Evolutionary conservation across 768 basidiomycete genomes (phyloP).

Genomic region (Galerina sulciceps): DNA sequence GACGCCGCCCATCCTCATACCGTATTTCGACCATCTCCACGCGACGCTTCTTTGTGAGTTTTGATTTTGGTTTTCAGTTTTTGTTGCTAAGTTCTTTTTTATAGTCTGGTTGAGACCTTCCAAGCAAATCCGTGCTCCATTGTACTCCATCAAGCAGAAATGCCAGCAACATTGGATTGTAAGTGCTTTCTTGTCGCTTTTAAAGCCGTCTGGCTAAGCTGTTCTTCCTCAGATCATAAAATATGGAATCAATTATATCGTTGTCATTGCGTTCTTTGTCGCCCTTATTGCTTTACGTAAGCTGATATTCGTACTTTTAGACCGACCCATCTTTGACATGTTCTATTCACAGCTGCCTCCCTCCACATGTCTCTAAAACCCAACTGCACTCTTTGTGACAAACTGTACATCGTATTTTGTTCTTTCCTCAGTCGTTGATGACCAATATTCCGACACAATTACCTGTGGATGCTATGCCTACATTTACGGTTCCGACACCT

Average conservation of each 20-base stretch:
- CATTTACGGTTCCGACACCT: constrained; percentile 97
- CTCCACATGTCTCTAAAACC: constrained; percentile 65
- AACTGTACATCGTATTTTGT: constrained; percentile 94
- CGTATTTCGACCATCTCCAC: constrained; percentile 91
- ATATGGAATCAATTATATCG: constrained; percentile 79
- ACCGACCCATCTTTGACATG: not conserved
- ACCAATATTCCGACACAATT: constrained; percentile 92
- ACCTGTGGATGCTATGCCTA: constrained; percentile 99
- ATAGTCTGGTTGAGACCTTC: constrained; percentile 94
- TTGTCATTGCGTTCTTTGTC: constrained; percentile 70
- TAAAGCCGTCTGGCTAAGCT: constrained; percentile 12
- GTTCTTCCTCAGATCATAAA: constrained; percentile 65
- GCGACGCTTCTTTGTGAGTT: constrained; percentile 89
- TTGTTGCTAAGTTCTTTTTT: constrained; percentile 20
- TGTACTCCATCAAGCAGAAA: constrained; percentile 90
- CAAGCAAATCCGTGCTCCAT: constrained; percentile 89
- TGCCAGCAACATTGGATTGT: constrained; percentile 91
- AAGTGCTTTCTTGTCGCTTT: constrained; percentile 29
- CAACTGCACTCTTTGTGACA: constrained; percentile 70
- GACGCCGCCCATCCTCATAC: constrained; percentile 85
- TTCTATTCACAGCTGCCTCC: constrained; percentile 49
- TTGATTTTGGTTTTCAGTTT: not conserved
- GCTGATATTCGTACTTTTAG: constrained; percentile 29
- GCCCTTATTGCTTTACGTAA: constrained; percentile 80
- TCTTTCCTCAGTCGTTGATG: constrained; percentile 97